Evolutionary conservation across 371 early-diverging fungal genomes (phyloP), one percentile per base, ranked within the genome.

Genomic region (Polyrhizophydium stewartii): DNA sequence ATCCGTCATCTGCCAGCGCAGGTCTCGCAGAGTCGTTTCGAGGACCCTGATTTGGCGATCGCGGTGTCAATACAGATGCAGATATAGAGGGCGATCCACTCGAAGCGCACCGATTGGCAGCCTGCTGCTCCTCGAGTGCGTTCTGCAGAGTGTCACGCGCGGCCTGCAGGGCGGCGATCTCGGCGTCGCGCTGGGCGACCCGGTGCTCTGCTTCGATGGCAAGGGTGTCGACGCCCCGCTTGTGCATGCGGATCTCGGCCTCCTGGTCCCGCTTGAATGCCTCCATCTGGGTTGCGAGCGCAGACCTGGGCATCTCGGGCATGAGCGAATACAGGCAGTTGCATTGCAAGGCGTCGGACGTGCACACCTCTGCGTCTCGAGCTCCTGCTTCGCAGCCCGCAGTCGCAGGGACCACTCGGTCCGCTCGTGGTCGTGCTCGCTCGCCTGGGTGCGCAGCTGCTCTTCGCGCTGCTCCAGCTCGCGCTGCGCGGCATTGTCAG

Each of bases 1-100:
- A 47, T 76, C 76, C 12, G 58, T 25, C 17, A 55, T 30, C 35
- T 76, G 70, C 76, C 76, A 76, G 31, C 65, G 58, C 1, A 55
- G 33, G 32, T 73, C 56, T 16, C 56, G 46, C 35, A 67, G 51
- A 22, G 43, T 40, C 43, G 68, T 72, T 19, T 71, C 72, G 2
- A 66, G 32, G 21, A 13, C 47, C 25, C 58, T 57, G 59, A 9
- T 0, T 22, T 13, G n/a, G 24, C 33, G 21, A 33, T 55, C 13
- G 55, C 0, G 47, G 21, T 21, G 31, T 25, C 25, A 9, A n/a
- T n/a, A n/a, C n/a, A n/a, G n/a, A n/a, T n/a, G n/a, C n/a, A n/a
- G n/a, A n/a, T n/a, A n/a, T n/a, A n/a, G n/a, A n/a, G n/a, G n/a
- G n/a, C n/a, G n/a, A n/a, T n/a, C n/a, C n/a, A n/a, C n/a, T n/a